These are phyloP conservation scores for Carpinus viminea DNA, from an alignment of 306 rosid species.

Conservation along the genomic window DNA sequence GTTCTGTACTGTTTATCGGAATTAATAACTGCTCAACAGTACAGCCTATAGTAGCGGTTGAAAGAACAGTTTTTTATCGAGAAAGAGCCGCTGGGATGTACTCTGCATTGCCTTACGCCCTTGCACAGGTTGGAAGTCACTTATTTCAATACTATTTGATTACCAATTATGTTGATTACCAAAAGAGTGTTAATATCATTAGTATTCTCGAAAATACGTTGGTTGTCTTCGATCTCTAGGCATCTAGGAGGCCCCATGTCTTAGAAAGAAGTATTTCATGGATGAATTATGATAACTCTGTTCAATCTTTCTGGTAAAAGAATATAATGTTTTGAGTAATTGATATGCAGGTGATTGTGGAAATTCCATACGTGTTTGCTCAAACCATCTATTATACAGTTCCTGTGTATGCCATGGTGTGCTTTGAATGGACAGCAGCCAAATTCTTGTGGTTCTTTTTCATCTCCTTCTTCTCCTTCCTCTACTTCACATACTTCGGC, in stretches of 20 bases:
- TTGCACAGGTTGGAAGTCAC: conserved; percentile 63
- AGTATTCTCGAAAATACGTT: too few relatives aligned
- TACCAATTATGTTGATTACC: too few relatives aligned
- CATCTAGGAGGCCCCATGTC: too few relatives aligned
- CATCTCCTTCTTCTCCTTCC: conserved; percentile 83
- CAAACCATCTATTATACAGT: conserved; percentile 72
- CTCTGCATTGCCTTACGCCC: conserved; percentile 88
- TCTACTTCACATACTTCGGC: conserved; percentile 94
- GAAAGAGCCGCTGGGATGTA: conserved; percentile 99
- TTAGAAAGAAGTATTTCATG: too few relatives aligned
- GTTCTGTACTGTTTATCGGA: conserved; percentile 83
- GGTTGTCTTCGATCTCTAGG: too few relatives aligned
- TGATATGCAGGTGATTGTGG: conserved; percentile 64
- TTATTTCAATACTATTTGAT: too few relatives aligned
- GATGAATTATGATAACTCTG: neutral
- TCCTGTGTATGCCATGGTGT: conserved; percentile 84
- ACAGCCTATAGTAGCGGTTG: conserved; percentile 84
- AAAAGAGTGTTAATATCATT: too few relatives aligned
- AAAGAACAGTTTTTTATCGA: conserved; percentile 86
- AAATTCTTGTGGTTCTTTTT: conserved; percentile 96
- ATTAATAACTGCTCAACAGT: conserved; percentile 83
- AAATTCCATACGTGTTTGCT: conserved; percentile 74
- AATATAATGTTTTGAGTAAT: neutral
- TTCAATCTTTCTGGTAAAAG: neutral
- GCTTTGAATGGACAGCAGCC: conserved; percentile 70